Evolutionary conservation across 176 grass and related monocot species (phyloP).

Genomic region (Sorghum bicolor): Sorghum_bicolor_NCBIv3 NC_012871.2:301501-302000

Average conservation of each 20-base stretch:
- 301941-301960: neutral
- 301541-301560: neutral
- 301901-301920: neutral
- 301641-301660: neutral
- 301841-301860: neutral
- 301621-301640: neutral
- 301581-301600: neutral
- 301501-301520: neutral
- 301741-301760: neutral
- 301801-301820: neutral
- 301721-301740: neutral
- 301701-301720: neutral
- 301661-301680: no score
- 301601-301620: neutral
- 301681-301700: neutral
- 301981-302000: neutral
- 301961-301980: neutral
- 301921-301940: slow-evolving; percentile 13
- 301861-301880: no score
- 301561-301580: neutral
- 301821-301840: neutral
- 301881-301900: no score
- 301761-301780: neutral
- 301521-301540: neutral
- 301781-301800: neutral